Percentiles rank a stretch among this genome's conserved stretches.
These are phyloP conservation scores for Rhizophora mangle DNA, from an alignment of 345 rosid species.

Conservation along the genomic window DNA sequence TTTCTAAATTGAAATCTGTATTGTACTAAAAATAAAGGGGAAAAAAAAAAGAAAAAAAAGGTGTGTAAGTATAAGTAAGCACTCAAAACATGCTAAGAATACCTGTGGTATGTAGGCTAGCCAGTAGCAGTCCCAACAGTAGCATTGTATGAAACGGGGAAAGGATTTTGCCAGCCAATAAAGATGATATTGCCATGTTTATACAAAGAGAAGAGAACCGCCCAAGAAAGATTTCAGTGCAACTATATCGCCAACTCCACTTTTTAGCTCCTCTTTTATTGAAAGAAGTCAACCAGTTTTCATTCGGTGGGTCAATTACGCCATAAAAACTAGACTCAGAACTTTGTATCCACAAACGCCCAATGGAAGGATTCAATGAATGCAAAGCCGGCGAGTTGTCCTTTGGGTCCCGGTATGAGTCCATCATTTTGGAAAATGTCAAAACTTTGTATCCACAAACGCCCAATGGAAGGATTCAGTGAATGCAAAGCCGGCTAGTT, in stretches of 20 bases:
- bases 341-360: too few relatives aligned
- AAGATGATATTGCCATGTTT: not conserved
- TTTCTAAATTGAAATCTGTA: too few relatives aligned
- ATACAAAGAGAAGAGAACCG: not conserved
- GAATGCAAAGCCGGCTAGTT: too few relatives aligned
- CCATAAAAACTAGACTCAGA: too few relatives aligned
- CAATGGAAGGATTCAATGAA: too few relatives aligned
- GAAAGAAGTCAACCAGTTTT: not conserved
- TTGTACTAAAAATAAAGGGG: not conserved
- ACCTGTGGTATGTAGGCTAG: constrained; percentile 21
- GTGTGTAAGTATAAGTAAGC: too few relatives aligned
- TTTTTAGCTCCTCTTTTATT: not conserved
- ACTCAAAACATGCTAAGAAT: not conserved
- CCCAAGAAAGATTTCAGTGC: not conserved
- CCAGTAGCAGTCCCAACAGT: constrained; percentile 12
- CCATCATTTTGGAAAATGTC: too few relatives aligned
- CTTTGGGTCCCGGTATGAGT: too few relatives aligned
- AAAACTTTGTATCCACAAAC: too few relatives aligned
- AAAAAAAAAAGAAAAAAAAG: too few relatives aligned
- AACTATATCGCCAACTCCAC: not conserved
- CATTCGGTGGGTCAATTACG: not conserved
- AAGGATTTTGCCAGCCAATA: not conserved
- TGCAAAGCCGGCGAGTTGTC: too few relatives aligned
- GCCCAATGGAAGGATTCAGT: too few relatives aligned
- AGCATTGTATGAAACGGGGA: constrained; percentile 4